Evolutionary conservation across 306 rosid genomes (phyloP).

Genomic region (Comarum palustre): DNA sequence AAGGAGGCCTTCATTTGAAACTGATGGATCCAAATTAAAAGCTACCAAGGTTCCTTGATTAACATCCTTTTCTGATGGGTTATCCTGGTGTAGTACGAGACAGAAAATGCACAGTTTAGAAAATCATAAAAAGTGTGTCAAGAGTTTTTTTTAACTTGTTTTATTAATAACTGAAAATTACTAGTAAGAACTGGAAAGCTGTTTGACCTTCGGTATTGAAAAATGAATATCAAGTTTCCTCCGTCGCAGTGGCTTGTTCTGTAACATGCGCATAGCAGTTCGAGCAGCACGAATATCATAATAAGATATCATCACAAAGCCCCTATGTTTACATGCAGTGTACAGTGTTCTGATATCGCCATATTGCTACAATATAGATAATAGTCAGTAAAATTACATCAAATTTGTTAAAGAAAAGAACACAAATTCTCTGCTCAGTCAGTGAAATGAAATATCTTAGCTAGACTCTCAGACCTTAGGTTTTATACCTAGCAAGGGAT

Average conservation of each 20-base stretch:
- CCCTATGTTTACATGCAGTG: conserved; percentile 91
- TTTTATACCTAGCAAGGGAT: neutral
- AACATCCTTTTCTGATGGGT: conserved; percentile 85
- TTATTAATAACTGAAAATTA: too few relatives aligned
- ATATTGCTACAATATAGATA: conserved; percentile 57
- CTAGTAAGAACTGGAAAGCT: conserved; percentile 9
- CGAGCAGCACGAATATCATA: conserved; percentile 96
- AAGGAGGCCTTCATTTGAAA: conserved; percentile 84
- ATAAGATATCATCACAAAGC: conserved; percentile 96
- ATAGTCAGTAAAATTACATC: neutral
- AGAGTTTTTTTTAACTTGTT: too few relatives aligned
- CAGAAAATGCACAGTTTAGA: conserved; percentile 8
- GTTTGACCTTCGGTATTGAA: conserved; percentile 85
- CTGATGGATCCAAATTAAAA: conserved; percentile 89
- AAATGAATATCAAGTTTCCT: conserved; percentile 94
- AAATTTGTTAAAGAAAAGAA: neutral
- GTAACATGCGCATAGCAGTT: conserved; percentile 85
- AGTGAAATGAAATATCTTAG: neutral
- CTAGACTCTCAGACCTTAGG: neutral
- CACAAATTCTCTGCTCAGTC: neutral
- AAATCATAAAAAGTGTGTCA: conserved; percentile 7
- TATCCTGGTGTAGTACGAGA: conserved; percentile 51
- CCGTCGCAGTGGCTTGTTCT: conserved; percentile 83
- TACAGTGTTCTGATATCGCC: conserved; percentile 89
- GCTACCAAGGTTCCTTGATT: conserved; percentile 95